These are phyloP conservation scores for Starmerella sp. DNA, from an alignment of 805 yeast species.

Conservation along the genomic window DNA sequence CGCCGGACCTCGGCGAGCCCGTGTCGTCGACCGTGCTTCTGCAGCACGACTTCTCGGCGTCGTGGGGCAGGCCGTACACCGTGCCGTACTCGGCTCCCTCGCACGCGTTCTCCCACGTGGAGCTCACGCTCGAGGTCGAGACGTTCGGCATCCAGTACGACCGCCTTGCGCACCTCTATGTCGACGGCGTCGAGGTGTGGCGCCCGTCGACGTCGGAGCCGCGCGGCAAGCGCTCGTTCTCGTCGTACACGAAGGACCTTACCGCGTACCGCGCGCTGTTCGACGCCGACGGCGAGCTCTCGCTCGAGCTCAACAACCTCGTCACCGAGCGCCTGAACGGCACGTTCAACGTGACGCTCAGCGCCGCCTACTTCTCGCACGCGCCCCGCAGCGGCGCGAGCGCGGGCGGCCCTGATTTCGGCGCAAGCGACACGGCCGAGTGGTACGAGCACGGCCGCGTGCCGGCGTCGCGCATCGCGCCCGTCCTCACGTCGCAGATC, in stretches of 20 bases:
- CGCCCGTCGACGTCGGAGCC: conserved; percentile 71
- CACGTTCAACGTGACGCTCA: conserved; percentile 42
- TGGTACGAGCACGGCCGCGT: conserved; percentile 13
- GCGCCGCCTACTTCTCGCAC: conserved; percentile 39
- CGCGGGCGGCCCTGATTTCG: not conserved
- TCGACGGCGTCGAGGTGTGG: conserved; percentile 56
- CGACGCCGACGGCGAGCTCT: conserved; percentile 29
- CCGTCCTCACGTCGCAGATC: not conserved
- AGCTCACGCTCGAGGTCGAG: conserved; percentile 25
- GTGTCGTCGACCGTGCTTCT: conserved; percentile 10
- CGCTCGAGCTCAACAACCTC: conserved; percentile 56
- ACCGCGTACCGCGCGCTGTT: conserved; percentile 46
- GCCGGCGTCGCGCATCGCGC: not conserved
- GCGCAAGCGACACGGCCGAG: not conserved
- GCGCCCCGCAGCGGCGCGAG: conserved; percentile 9
- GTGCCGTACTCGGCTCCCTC: conserved; percentile 27
- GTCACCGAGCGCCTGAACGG: conserved; percentile 47
- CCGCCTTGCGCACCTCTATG: conserved; percentile 34
- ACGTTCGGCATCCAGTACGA: conserved; percentile 31
- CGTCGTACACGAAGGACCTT: conserved; percentile 53
- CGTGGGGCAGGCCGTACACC: conserved; percentile 28
- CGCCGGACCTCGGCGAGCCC: conserved; percentile 13
- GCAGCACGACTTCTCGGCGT: conserved; percentile 26
- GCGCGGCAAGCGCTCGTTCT: conserved; percentile 37
- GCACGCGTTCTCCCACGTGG: conserved; percentile 28